Base-by-base conservation (phyloP, 140 eudicot genomes). In the Bidens hawaiensis region DNA sequence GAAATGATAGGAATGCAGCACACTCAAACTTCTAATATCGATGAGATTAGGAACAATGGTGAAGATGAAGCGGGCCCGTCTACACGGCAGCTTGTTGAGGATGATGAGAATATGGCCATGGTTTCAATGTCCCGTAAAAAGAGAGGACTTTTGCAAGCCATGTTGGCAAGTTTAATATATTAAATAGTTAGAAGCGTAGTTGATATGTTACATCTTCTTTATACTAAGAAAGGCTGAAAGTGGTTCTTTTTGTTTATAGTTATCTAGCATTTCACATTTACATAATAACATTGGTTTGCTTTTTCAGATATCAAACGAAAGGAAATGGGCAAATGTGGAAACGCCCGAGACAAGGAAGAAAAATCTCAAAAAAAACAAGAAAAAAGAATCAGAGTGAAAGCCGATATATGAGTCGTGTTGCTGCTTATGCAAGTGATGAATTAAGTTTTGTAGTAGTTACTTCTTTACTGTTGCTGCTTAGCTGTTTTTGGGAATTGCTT, bases 101-200 rank as follows among this genome's bases (percentile, higher is more conserved):
- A 87, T 45, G 79, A 38, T 57, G 79, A 45, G 11, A 72, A 36
- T 46, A 51, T 75, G 83, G 62, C 83, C 26, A 82, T 23, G 74
- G 55, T 72, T 43, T 5, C 63, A 9, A 75, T 87, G 94, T 49
- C 95, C 0, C 88, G 86, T 33, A 87, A 75, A 28, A 82, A 76
- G 84, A 75, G 83, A 52, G 63, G 81, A 42, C 84, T 90, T 10
- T 53, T 21, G 5, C 75, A 90, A 38, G 94, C 97, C 60, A 90
- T 90, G 63, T 34, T 69, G 96, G 96, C 84, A 24, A 51, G 47
- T 27, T 46, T 46, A 5, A 31, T 31, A 31, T 31, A 5, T n/a
- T 31, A 31, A 31, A 31, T 5, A 31, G 38, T 31, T 31, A n/a
- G n/a, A n/a, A n/a, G n/a, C n/a, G n/a, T n/a, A n/a, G n/a, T n/a